A percentile compares a stretch with the other conserved stretches of the same genome.
Conservation (phyloP, 2,329 filamentous ascomycete genomes). For the Neofusicoccum umdonicola region DNA sequence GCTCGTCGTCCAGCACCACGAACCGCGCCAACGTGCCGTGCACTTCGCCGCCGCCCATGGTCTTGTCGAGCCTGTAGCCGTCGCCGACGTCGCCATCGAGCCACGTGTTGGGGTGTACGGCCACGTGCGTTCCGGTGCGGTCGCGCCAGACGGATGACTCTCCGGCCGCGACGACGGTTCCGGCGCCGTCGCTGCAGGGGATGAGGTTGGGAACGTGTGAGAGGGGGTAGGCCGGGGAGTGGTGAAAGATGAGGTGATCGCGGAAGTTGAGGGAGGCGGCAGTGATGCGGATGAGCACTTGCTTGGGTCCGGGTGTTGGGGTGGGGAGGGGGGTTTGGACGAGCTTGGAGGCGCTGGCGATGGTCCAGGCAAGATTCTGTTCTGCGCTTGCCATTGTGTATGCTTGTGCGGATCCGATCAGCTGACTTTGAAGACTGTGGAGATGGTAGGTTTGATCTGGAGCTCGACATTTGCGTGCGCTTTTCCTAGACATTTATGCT, state of each 20-base stretch:
- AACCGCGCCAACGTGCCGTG: slow-evolving; percentile 46
- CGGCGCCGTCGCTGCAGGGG: slow-evolving; percentile 25
- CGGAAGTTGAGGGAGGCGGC: slow-evolving; percentile 12
- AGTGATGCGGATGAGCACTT: slow-evolving; percentile 20
- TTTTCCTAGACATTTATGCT: not conserved
- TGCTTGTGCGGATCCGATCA: no score
- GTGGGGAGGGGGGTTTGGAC: not conserved
- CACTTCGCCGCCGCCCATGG: slow-evolving; percentile 26
- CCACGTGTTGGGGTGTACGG: slow-evolving; percentile 20
- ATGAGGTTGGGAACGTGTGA: not conserved
- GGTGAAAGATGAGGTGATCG: slow-evolving; percentile 8
- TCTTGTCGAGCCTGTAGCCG: not conserved
- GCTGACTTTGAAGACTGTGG: no score
- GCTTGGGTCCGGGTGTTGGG: not conserved
- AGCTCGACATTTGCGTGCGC: not conserved
- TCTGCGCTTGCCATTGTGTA: not conserved
- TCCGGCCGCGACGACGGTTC: slow-evolving; percentile 19
- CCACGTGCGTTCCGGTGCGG: slow-evolving; percentile 17
- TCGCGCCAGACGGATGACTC: slow-evolving; percentile 14
- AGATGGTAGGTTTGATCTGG: not conserved
- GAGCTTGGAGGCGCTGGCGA: not conserved
- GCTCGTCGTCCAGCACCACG: slow-evolving; percentile 41
- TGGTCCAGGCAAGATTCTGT: not conserved
- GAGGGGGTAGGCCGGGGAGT: slow-evolving; percentile 2
- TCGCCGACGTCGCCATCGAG: slow-evolving; percentile 21